Evolutionary conservation across 1,139 yeast genomes (phyloP), one percentile per base, ranked within the genome.

Genomic region (Lodderomyces beijingensis): DNA sequence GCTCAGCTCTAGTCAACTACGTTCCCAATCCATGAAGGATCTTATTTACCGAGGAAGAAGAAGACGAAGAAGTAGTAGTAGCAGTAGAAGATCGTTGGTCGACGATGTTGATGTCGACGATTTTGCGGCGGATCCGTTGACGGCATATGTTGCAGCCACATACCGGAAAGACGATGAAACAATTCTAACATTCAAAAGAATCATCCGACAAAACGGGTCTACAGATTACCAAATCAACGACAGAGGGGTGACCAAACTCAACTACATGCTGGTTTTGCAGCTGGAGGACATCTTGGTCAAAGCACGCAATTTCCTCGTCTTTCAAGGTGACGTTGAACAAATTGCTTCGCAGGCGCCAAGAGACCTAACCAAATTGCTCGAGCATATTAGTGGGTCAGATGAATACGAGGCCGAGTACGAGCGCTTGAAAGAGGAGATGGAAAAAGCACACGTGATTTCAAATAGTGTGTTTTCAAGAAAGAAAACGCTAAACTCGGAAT

Each of bases 291-390:
- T 93, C 38, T 62, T 89, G 41, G 83, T 88, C 43, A 86, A 85
- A 51, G 96, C 96, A 2, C 75, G 89, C 49, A 89, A 93, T 55
- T 91, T 91, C 51, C 62, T 91, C 42, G 97, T 93, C 11, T 89
- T 91, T 53, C 98, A 91, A 62, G 98, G 98, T 36, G 97, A 91
- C 52, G 95, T 91, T 30, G 98, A 91, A 53, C 83, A 82, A 45
- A 80, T 91, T 33, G 98, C 98, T 0, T 74, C 95, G 2, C 95
- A 89, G 53, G 78, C 91, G 0, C 77, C 97, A 0, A 59, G 61
- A 27, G 95, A 87, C 30, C 65, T 91, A 40, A 77, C 95, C 3
- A 70, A 63, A 31, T 59, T 89, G 42, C 64, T 93, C 35, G 99
- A 91, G 56, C 79, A 77, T 16, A 78, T 91, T 18, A 82, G 94